phyloP scores from a whole-genome alignment of 78 protist species.

The Protostelium mycophagum region DNA sequence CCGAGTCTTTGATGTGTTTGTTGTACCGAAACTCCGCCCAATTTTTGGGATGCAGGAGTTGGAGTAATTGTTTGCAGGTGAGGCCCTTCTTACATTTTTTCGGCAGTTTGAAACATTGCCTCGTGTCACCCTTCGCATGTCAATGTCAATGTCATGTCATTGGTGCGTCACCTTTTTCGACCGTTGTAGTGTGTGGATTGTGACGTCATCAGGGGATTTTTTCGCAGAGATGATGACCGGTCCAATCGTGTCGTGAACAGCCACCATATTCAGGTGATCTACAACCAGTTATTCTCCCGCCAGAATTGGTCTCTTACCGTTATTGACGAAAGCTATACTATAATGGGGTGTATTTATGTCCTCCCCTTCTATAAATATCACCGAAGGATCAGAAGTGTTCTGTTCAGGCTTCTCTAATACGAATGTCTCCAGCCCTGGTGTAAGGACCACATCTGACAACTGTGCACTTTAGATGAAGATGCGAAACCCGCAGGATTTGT shows the following conservation, averaged over 20 bases:
- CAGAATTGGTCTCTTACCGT: not conserved
- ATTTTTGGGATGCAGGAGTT: not conserved
- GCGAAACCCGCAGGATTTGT: too few relatives aligned
- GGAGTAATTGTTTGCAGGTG: not conserved
- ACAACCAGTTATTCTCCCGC: not conserved
- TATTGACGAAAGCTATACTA: not conserved
- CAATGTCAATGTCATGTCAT: not conserved
- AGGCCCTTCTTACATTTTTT: not conserved
- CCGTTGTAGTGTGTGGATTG: not conserved
- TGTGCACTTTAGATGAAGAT: too few relatives aligned
- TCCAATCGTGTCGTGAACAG: not conserved
- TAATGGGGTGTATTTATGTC: not conserved
- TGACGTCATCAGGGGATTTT: not conserved
- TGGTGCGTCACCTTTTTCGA: not conserved
- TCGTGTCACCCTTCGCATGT: not conserved
- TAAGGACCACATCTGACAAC: not conserved
- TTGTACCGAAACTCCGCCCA: not conserved
- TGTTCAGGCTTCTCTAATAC: not conserved
- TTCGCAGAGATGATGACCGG: not conserved
- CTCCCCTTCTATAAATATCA: not conserved
- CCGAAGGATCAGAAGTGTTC: not conserved
- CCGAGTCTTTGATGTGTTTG: slow-evolving; percentile 10
- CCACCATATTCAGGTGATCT: not conserved
- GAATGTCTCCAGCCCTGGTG: not conserved
- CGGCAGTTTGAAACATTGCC: not conserved